Evolutionary conservation across 1,284 basidiomycete species (phyloP).

Genomic region (Paramarasmius palmivorus): DNA sequence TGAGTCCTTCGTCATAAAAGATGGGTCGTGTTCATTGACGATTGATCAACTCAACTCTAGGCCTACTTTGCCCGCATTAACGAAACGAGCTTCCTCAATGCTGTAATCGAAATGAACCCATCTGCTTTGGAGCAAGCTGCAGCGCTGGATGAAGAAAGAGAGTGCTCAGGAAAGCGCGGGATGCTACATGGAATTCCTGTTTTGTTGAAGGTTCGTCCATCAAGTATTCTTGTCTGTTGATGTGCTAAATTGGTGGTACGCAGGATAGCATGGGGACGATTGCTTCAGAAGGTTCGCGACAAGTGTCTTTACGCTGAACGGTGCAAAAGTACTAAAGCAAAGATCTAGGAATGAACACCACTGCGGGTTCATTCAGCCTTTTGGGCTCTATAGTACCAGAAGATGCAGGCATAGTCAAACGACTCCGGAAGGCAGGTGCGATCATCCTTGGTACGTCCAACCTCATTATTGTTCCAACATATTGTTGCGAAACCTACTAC

Average conservation of each 20-base stretch:
- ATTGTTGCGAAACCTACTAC: background rate
- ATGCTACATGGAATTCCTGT: slow-evolving; percentile 70
- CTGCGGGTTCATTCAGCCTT: slow-evolving; percentile 60
- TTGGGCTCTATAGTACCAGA: slow-evolving; percentile 58
- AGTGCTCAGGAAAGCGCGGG: slow-evolving; percentile 46
- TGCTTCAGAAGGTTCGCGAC: slow-evolving; percentile 45
- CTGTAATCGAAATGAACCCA: slow-evolving; percentile 65
- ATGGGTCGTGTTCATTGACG: background rate
- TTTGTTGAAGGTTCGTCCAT: slow-evolving; percentile 52
- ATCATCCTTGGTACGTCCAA: slow-evolving; percentile 44
- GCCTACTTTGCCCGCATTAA: slow-evolving; percentile 72
- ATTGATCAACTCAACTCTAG: slow-evolving; percentile 26
- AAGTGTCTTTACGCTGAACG: no score
- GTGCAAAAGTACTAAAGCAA: no score
- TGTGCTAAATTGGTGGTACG: background rate
- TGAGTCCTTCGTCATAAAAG: no score
- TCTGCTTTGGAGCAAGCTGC: slow-evolving; percentile 57
- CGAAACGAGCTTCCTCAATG: slow-evolving; percentile 68
- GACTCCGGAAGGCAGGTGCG: slow-evolving; percentile 64
- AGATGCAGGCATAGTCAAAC: slow-evolving; percentile 62
- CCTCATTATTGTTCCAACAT: background rate
- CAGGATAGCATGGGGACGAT: slow-evolving; percentile 65
- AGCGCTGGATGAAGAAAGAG: slow-evolving; percentile 55
- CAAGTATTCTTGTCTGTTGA: background rate
- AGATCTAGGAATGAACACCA: slow-evolving; percentile 75